These are phyloP conservation scores for Zoysia matrella DNA, from an alignment of 202 grass and related monocot genomes.

Conservation along the genomic window DNA sequence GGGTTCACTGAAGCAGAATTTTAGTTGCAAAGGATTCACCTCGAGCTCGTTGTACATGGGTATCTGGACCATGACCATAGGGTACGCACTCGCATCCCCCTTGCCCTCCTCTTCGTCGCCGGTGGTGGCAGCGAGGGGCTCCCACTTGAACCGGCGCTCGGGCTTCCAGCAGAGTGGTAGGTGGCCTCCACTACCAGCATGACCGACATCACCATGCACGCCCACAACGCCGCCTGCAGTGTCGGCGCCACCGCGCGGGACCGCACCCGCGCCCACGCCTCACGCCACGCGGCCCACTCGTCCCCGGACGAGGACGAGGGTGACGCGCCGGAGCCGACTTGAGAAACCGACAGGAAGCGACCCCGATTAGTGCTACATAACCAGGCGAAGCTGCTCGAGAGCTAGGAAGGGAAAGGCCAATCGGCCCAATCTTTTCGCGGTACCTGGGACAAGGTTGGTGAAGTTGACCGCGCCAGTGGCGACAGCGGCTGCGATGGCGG, in stretches of 20 bases:
- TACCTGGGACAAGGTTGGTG: slow-evolving; percentile 36
- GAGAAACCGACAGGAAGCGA: background rate
- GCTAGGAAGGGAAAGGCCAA: background rate
- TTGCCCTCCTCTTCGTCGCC: slow-evolving; percentile 69
- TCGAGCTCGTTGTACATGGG: slow-evolving; percentile 99
- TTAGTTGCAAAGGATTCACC: slow-evolving; percentile 43
- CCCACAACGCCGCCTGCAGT: slow-evolving; percentile 69
- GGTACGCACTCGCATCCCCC: slow-evolving; percentile 34
- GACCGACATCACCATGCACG: slow-evolving; percentile 90
- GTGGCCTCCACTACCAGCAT: slow-evolving; percentile 90
- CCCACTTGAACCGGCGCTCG: slow-evolving; percentile 47
- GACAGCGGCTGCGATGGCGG: slow-evolving; percentile 18
- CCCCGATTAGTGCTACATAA: background rate
- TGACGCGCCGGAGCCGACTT: background rate
- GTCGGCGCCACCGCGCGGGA: slow-evolving; percentile 61
- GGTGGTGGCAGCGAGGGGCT: slow-evolving; percentile 40
- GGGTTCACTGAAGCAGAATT: background rate
- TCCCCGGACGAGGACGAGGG: background rate
- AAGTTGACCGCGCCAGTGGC: slow-evolving; percentile 50
- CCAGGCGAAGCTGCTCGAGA: background rate
- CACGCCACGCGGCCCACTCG: slow-evolving; percentile 13
- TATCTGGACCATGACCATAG: slow-evolving; percentile 89
- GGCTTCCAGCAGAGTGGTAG: slow-evolving; percentile 64
- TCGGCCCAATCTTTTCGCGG: background rate
- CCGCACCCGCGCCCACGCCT: slow-evolving; percentile 60